These are phyloP conservation scores for Nakazawaea peltata DNA, from an alignment of 805 yeast species.

Conservation along the genomic window DNA sequence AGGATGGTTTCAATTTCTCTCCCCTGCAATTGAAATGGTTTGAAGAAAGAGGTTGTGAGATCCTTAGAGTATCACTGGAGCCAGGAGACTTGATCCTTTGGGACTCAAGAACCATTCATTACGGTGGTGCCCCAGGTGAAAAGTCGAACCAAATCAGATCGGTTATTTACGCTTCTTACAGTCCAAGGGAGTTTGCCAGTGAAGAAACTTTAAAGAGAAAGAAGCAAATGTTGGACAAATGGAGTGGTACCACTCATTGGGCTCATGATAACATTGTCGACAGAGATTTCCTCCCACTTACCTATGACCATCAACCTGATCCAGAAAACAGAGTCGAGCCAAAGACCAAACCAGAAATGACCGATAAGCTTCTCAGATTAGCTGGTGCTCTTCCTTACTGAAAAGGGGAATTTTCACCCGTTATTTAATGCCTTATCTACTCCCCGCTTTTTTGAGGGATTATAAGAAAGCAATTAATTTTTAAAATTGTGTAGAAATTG, in stretches of 20 bases:
- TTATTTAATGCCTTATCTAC: no score
- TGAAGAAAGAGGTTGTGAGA: slow-evolving; percentile 19
- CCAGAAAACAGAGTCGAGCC: slow-evolving; percentile 20
- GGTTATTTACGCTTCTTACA: slow-evolving; percentile 21
- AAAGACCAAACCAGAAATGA: slow-evolving; percentile 16
- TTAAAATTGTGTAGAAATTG: no score
- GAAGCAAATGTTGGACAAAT: slow-evolving; percentile 16
- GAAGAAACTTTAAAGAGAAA: slow-evolving; percentile 16
- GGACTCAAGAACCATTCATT: slow-evolving; percentile 26
- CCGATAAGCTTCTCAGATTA: slow-evolving; percentile 18
- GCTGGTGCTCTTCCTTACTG: slow-evolving; percentile 17
- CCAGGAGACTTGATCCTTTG: slow-evolving; percentile 27
- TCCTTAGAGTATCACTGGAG: slow-evolving; percentile 20
- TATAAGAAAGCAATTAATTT: no score
- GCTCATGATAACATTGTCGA: slow-evolving; percentile 21
- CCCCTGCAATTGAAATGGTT: slow-evolving; percentile 20
- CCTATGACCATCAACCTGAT: slow-evolving; percentile 16
- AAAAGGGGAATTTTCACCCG: no score
- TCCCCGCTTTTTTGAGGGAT: no score
- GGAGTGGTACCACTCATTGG: slow-evolving; percentile 24
- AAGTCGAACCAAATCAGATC: slow-evolving; percentile 20
- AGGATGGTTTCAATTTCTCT: slow-evolving; percentile 15
- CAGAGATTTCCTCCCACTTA: slow-evolving; percentile 11
- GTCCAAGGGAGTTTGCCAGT: slow-evolving; percentile 25
- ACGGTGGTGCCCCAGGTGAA: slow-evolving; percentile 21